Evolutionary conservation across 345 rosid species (phyloP), one percentile per base, ranked within the genome.

Genomic region (Hypericum perforatum): DNA sequence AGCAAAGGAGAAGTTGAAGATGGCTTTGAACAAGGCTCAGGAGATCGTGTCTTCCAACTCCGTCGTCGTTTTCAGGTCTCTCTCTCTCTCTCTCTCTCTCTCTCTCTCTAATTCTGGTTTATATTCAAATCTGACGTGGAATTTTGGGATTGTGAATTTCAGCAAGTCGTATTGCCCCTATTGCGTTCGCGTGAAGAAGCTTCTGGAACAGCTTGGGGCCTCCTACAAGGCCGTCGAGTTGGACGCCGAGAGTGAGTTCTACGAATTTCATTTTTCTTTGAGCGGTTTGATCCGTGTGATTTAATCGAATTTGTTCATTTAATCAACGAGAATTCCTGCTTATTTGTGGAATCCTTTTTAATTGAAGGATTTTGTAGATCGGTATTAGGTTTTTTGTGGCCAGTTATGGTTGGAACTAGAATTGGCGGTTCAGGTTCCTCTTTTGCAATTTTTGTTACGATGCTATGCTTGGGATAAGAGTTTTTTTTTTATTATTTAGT

Each of bases 31-130:
- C 39, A 84, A 81, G 74, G 83, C 89, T 2, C 67, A 79, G 58
- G 85, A 87, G 53, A 40, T 72, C 39, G 84, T 84, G 12, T 64
- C 83, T 45, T 44, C 57, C 59, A 78, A 84, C 14, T 7, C 84
- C 54, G 87, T 84, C 61, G 78, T 82, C 57, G 90, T 87, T 74
- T 87, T 84, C 84, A 82, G 90, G 90, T 75, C 37, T 8, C 9
- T 6, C 5, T 13, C 16, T 38, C 7, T 6, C 36, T 15, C 7
- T 47, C 6, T 9, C 57, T 14, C 49, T 16, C 15, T 11, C 39
- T 41, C 6, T 10, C 36, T 61, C 47, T 41, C 37, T 6, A 13
- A 16, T 8, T 22, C 7, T 43, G 15, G 4, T 11, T 32, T 8
- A 22, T 11, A 15, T 41, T 37, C 32, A 37, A 37, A 8, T 29